Evolutionary conservation across 495 filamentous ascomycete species (phyloP).

Genomic region (Aspergillus steynii): DNA sequence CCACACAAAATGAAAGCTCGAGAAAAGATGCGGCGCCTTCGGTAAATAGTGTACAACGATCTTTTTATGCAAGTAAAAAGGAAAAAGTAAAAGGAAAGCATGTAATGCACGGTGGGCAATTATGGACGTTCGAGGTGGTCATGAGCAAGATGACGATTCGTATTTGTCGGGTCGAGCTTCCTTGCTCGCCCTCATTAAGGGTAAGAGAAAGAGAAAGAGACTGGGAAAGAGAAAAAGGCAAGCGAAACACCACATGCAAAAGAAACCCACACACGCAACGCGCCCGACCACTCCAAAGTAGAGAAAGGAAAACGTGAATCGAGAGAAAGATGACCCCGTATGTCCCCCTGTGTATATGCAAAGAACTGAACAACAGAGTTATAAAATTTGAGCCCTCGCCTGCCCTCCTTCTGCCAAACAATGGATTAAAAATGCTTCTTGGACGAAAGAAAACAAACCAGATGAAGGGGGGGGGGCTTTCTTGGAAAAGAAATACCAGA

Average conservation of each 20-base stretch:
- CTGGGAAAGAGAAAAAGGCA: slow-evolving; percentile 21
- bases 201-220: slow-evolving; percentile 31
- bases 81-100: slow-evolving; percentile 25
- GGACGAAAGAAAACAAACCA: slow-evolving; percentile 28
- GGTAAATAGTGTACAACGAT: neutral
- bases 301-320: slow-evolving; percentile 15
- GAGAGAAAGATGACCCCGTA: slow-evolving; percentile 34
- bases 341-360: slow-evolving; percentile 51
- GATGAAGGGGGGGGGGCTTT: slow-evolving; percentile 6
- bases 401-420: slow-evolving; percentile 18
- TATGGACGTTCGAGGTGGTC: slow-evolving; percentile 24
- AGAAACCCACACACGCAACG: slow-evolving; percentile 27
- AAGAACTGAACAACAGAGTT: slow-evolving; percentile 42
- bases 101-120: slow-evolving; percentile 20
- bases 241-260: slow-evolving; percentile 26
- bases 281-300: slow-evolving; percentile 35
- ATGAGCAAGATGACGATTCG: slow-evolving; percentile 22
- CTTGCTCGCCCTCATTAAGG: slow-evolving; percentile 31
- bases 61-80: slow-evolving; percentile 16
- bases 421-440: slow-evolving; percentile 30
- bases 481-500: slow-evolving; percentile 10
- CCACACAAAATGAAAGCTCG: neutral
- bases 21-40: neutral
- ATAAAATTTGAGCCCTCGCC: slow-evolving; percentile 26
- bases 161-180: slow-evolving; percentile 22